A percentile compares a stretch with the other conserved stretches of the same genome.
These are phyloP conservation scores for Serendipita sp. DNA, from an alignment of 768 basidiomycete genomes.

Conservation along the genomic window DNA sequence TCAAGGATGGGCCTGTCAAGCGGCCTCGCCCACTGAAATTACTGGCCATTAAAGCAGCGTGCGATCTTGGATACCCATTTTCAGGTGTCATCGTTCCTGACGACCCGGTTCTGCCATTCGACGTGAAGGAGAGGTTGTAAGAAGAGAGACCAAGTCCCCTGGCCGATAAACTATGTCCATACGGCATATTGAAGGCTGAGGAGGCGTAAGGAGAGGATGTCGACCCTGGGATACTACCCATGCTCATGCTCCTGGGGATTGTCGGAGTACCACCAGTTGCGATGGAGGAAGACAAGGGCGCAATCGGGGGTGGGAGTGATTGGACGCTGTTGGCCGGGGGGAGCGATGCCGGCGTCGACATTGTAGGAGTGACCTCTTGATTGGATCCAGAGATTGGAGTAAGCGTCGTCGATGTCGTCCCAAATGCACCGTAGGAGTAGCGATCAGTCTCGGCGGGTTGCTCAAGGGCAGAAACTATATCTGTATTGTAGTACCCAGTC, in stretches of 20 bases:
- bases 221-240: background rate
- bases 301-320: background rate
- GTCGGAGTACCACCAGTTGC: background rate
- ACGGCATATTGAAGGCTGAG: background rate
- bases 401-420: background rate
- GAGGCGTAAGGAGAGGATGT: background rate
- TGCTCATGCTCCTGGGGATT: slow-evolving; percentile 1
- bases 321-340: background rate
- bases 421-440: background rate
- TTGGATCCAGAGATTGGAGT: background rate
- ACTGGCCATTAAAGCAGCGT: background rate
- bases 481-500: background rate
- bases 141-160: background rate
- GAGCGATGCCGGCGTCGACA: background rate
- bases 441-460: background rate
- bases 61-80: background rate
- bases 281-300: background rate
- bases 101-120: background rate
- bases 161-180: background rate
- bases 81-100: background rate
- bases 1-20: background rate
- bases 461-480: background rate
- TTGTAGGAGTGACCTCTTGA: background rate
- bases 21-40: background rate
- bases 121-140: background rate